Evolutionary conservation across 2,329 filamentous ascomycete species (phyloP), one percentile per base, ranked within the genome.

Genomic region (Hypoxylon sp.): DNA sequence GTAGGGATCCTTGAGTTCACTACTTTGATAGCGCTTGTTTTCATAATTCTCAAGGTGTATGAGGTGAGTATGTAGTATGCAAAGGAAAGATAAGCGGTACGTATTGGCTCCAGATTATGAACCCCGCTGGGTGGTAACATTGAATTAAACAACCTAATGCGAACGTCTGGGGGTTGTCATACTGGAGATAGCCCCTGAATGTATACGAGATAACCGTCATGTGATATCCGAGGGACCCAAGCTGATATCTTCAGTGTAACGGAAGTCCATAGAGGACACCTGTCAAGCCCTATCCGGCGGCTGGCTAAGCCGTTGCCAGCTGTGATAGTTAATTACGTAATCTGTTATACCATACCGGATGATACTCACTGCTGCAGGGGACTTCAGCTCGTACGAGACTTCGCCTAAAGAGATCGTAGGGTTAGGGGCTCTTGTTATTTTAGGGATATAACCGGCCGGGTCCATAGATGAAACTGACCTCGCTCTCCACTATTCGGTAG

Each of bases 131-230:
- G 39, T 27, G 29, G 46, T 25, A 46, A n/a, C 30, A 9, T 39
- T 48, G 48, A 61, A 29, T 41, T 23, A 41, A 23, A 53, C 27
- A 56, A 56, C 37, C 41, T 56, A 7, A 34, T 46, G 53, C 43
- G 32, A 56, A 34, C 53, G 19, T 30, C 41, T n/a, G n/a, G 48
- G n/a, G 19, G 14, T 27, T 45, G 14, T 45, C 45, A 54, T 54
- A 45, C n/a, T n/a, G n/a, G n/a, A n/a, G n/a, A n/a, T 6, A n/a
- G 5, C 16, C 52, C 52, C 39, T 54, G 52, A n/a, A 2, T 54
- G 43, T 54, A 54, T n/a, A 30, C 14, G 29, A 54, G 52, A 54
- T 54, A 41, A 32, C 29, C 2, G 19, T 56, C 53, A 56, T 41
- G 53, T 56, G 53, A 56, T 56, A 4, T 3, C 25, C 53, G 21